phyloP scores from a whole-genome alignment of 352 stramenopile genomes.

The Phytophthora tubulina region DNA sequence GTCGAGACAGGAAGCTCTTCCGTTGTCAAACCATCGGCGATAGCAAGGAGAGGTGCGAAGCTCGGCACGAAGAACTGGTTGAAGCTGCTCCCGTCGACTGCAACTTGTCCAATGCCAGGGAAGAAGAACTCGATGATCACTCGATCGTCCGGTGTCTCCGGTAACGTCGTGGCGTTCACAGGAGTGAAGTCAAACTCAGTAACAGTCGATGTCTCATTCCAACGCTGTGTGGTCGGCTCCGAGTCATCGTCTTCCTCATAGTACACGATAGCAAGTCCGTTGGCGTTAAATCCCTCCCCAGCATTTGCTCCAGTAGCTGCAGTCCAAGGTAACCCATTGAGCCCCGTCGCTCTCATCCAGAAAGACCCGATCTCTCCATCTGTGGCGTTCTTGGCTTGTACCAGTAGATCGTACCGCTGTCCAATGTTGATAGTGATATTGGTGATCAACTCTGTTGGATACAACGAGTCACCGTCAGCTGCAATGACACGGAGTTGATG shows the following conservation, averaged over 20 bases:
- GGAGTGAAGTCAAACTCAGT: constrained; percentile 40
- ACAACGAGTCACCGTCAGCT: constrained; percentile 29
- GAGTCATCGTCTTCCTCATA: constrained; percentile 18
- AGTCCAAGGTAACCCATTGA: constrained; percentile 34
- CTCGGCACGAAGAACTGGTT: constrained; percentile 31
- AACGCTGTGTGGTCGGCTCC: constrained; percentile 28
- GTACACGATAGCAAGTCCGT: constrained; percentile 34
- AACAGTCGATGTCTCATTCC: constrained; percentile 29
- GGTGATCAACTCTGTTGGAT: constrained; percentile 30
- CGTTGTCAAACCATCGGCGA: constrained; percentile 28
- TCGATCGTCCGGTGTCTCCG: constrained; percentile 27
- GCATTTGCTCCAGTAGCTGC: constrained; percentile 10
- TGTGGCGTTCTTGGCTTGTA: constrained; percentile 28
- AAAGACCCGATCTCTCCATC: constrained; percentile 21
- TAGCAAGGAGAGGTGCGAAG: constrained; percentile 30
- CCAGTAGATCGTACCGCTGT: constrained; percentile 39
- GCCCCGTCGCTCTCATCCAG: constrained; percentile 36
- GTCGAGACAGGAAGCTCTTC: constrained; percentile 25
- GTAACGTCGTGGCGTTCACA: constrained; percentile 20
- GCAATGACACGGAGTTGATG: constrained; percentile 42
- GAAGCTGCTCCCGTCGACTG: constrained; percentile 34
- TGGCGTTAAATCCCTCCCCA: constrained; percentile 30
- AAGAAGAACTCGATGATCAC: constrained; percentile 37
- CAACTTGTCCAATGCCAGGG: constrained; percentile 29
- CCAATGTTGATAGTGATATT: constrained; percentile 35